Base-by-base conservation (phyloP, 441 rosid species). In the Iberis amara region DNA sequence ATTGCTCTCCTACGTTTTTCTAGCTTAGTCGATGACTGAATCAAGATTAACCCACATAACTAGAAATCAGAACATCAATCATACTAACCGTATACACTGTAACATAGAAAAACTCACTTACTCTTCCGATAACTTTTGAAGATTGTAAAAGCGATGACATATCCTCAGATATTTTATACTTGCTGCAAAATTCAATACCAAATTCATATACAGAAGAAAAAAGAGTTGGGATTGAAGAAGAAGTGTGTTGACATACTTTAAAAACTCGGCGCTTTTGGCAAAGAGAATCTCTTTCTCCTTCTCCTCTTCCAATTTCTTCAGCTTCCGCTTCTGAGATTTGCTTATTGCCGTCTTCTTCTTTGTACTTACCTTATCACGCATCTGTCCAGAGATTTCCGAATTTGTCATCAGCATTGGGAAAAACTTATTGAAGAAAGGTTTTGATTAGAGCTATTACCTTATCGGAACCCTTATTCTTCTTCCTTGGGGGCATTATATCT, bases 301-400 rank as follows among this genome's bases (percentile, higher is more conserved):
- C 26, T 80, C 95, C 70, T 82, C 87, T 81, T 79, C 91, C 49
- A 86, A 28, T 81, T 86, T 86, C 82, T 79, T 82, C 68, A 84
- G 55, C 67, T 81, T 86, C 40, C 79, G 81, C 66, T 76, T 66
- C 73, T 73, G 87, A 10, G 82, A 79, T 57, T 84, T 81, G 74
- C 83, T 77, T 35, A 65, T 21, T 7, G 42, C 55, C 0, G 64
- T 68, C 15, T 30, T 14, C 40, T 61, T 47, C 54, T 58, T 68
- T 37, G 52, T 30, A 37, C 68, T 56, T 23, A 30, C 23, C 38
- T 49, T 64, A 55, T 71, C 68, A 35, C n/a, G 9, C 47, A 39
- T 65, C 72, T 65, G 59, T 36, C 15, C 33, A 40, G 32, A 31
- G 1, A 41, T n/a, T 55, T 21, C 13, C 23, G 55, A 13, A 51